phyloP scores from a whole-genome alignment of 106 monocot species.

The Platanthera guangdongensis region DNA sequence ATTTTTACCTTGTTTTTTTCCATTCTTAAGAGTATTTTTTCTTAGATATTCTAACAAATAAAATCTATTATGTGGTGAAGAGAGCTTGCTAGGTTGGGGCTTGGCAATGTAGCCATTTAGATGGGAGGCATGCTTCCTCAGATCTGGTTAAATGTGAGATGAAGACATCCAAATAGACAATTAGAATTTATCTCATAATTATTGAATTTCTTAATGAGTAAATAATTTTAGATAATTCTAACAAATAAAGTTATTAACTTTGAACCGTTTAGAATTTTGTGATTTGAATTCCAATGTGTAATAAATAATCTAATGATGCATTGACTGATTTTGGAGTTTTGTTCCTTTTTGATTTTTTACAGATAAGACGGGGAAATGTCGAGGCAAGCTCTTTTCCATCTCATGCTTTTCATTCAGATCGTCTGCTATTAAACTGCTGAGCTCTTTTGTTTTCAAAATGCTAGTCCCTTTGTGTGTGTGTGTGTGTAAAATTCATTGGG shows the following conservation, averaged over 20 bases:
- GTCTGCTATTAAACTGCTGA: neutral
- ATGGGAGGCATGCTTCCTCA: conserved; percentile 90
- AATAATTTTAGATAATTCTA: neutral
- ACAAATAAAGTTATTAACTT: neutral
- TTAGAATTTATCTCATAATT: neutral
- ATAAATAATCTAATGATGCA: neutral
- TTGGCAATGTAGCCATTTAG: conserved; percentile 59
- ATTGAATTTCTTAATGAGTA: neutral
- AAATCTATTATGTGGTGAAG: conserved; percentile 3
- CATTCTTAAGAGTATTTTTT: neutral
- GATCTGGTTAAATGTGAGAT: conserved; percentile 34
- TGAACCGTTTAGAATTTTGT: neutral
- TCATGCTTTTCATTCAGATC: neutral
- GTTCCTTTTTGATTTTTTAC: conserved; percentile 22
- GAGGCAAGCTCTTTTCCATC: conserved; percentile 42
- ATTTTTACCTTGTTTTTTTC: neutral
- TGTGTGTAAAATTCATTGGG: neutral
- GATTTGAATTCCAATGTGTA: neutral
- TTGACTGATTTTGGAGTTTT: conserved; percentile 7
- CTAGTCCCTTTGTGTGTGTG: neutral
- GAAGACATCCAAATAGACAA: neutral
- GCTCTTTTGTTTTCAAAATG: neutral
- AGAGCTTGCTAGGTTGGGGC: conserved; percentile 69
- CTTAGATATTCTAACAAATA: too few species aligned
- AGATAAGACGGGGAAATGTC: conserved; percentile 73